Evolutionary conservation across 2,329 filamentous ascomycete genomes (phyloP), one percentile per base, ranked within the genome.

Genomic region (Diplodia mutila): DNA sequence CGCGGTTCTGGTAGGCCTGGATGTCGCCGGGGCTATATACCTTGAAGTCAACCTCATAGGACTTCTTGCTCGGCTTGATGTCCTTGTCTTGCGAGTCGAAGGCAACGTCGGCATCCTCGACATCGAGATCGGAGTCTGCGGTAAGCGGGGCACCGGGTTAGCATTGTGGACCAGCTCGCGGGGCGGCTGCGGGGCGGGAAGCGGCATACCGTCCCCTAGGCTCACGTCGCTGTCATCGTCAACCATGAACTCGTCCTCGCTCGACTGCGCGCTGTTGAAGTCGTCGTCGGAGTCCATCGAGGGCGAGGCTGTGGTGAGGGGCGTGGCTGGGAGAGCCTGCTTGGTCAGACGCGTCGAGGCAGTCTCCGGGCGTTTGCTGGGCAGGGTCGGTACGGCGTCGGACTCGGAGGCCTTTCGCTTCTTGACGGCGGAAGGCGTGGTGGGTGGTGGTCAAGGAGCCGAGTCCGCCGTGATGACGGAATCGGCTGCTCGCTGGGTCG

Each of bases 261-360:
- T 97, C 51, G 92, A 94, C 73, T 90, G 85, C 76, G 89, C 89
- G 73, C 91, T 96, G 86, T 95, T 91, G 79, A 94, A 94, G 69
- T 97, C 94, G 75, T 97, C 93, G 74, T 98, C 94, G 9, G 94
- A 97, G 82, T 97, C 93, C 94, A 97, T 97, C 71, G 84, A 87
- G 78, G 77, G 81, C 42, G 81, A 74, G 69, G 74, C 72, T 70
- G 72, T 74, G 57, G 76, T 76, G 48, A 72, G 71, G 65, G 76
- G 77, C 32, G 75, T 79, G 57, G 73, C 75, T 65, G 75, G 76
- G 14, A 76, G 74, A 29, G 67, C 61, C 54, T 65, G 52, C 29
- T 57, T 64, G 53, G 67, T 52, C 48, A 59, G 54, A 32, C 52
- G 67, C 14, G 51, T 69, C 23, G 57, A 70, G 67, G 59, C 68